These are phyloP conservation scores for Royoungia palumana DNA, from an alignment of 768 basidiomycete genomes.

Conservation along the genomic window DNA sequence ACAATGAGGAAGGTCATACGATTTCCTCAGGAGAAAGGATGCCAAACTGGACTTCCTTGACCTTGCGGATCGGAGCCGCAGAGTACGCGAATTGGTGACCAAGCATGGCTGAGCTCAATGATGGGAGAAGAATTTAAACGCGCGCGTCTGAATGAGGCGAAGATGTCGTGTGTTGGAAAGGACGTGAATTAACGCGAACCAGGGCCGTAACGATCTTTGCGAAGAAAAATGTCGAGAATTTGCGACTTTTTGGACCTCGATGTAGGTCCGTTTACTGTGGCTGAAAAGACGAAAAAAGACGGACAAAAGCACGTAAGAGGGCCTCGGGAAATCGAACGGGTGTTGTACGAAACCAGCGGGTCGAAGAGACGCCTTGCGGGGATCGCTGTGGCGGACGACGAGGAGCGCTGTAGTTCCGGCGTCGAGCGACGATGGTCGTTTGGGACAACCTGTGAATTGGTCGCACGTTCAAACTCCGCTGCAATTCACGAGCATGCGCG, in stretches of 20 bases:
- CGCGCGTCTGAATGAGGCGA: conserved; percentile 17
- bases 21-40: conserved; percentile 99
- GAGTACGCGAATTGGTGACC: conserved; percentile 92
- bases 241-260: conserved; percentile 22
- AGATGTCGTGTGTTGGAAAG: conserved; percentile 2
- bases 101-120: conserved; percentile 54
- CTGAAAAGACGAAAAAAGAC: conserved; percentile 16
- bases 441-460: conserved; percentile 34
- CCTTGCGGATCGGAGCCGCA: conserved; percentile 90
- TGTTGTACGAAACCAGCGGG: neutral
- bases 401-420: conserved; percentile 15
- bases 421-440: conserved; percentile 31
- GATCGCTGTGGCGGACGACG: conserved; percentile 10
- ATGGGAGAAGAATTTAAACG: conserved; percentile 1
- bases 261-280: neutral
- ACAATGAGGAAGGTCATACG: conserved; percentile 38
- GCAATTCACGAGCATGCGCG: conserved; percentile 22
- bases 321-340: conserved; percentile 1
- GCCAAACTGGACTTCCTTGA: conserved; percentile 98
- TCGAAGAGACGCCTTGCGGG: neutral
- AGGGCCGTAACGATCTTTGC: conserved; percentile 7
- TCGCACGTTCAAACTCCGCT: conserved; percentile 32
- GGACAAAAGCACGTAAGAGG: conserved; percentile 12
- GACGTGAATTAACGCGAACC: conserved; percentile 29
- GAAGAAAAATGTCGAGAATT: conserved; percentile 2